Evolutionary conservation across 2,329 filamentous ascomycete species (phyloP).

Genomic region (Diaporthe citrichinensis): DNA sequence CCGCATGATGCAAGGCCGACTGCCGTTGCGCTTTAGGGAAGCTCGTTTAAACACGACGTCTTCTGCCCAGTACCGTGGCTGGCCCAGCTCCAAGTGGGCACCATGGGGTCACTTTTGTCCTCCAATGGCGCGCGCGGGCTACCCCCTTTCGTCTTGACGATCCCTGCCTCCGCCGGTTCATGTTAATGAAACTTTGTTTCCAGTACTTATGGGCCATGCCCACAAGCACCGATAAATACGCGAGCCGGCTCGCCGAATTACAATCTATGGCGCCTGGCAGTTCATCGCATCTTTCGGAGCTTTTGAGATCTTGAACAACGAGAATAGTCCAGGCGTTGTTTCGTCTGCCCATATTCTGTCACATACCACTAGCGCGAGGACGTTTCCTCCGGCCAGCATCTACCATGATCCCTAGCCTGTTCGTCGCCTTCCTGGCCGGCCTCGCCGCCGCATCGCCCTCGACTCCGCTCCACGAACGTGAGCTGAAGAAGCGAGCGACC

Average conservation of each 20-base stretch:
- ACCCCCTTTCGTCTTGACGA: conserved; percentile 22
- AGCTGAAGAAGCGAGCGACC: conserved; percentile 42
- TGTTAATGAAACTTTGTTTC: conserved; percentile 32
- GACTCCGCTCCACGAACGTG: conserved; percentile 33
- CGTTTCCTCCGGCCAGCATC: not conserved
- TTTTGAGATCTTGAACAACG: not conserved
- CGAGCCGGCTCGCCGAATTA: not conserved
- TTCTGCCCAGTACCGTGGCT: not conserved
- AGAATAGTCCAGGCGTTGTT: not conserved
- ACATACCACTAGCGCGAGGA: not conserved
- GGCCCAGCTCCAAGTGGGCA: not conserved
- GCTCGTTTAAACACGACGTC: conserved; percentile 22
- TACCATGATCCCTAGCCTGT: conserved; percentile 31
- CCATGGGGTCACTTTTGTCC: conserved; percentile 26
- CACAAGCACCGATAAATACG: conserved; percentile 23
- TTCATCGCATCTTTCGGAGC: conserved; percentile 9
- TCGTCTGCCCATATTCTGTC: not conserved
- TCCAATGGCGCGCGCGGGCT: conserved; percentile 18
- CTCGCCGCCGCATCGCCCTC: conserved; percentile 31
- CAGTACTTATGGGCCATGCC: conserved; percentile 15
- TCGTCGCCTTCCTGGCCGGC: conserved; percentile 34
- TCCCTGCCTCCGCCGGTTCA: conserved; percentile 22
- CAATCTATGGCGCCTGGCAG: not conserved
- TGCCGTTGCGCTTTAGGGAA: conserved; percentile 7
- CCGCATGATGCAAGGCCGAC: conserved; percentile 16